These are phyloP conservation scores for Malus orientalis DNA, from an alignment of 306 rosid species.

Conservation along the genomic window DNA sequence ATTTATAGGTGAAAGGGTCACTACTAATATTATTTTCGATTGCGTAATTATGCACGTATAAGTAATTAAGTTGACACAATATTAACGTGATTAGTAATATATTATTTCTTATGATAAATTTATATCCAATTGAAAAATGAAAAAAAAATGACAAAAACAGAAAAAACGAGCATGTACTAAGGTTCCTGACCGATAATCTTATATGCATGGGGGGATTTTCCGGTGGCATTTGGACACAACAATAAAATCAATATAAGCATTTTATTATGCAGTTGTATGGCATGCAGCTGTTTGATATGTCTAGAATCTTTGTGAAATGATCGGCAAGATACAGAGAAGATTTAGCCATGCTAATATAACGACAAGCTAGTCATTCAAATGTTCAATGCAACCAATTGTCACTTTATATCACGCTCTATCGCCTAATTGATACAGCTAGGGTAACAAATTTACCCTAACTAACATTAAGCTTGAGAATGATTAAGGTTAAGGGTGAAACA, in stretches of 20 bases:
- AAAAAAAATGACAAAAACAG: background rate
- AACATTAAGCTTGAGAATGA: background rate
- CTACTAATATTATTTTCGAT: too few relatives aligned
- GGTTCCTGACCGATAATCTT: background rate
- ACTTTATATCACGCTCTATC: background rate
- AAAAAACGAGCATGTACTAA: background rate
- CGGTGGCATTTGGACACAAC: slow-evolving; percentile 7
- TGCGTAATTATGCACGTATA: too few relatives aligned
- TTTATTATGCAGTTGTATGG: background rate
- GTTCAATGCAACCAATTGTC: background rate
- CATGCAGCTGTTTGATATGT: background rate
- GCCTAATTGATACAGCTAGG: background rate
- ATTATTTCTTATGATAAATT: background rate
- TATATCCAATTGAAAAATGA: background rate
- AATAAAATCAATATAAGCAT: background rate
- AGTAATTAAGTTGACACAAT: too few relatives aligned
- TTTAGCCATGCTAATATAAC: background rate
- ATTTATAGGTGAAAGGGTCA: too few relatives aligned
- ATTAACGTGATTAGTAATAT: background rate
- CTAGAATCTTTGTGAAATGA: background rate
- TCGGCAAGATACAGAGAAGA: background rate
- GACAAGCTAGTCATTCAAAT: background rate
- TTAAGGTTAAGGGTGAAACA: background rate
- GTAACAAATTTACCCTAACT: background rate
- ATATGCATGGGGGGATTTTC: background rate